Percentiles rank a stretch among this genome's conserved stretches.
Evolutionary conservation across 306 rosid genomes (phyloP).

Genomic region (Nissolia schottii): DNA sequence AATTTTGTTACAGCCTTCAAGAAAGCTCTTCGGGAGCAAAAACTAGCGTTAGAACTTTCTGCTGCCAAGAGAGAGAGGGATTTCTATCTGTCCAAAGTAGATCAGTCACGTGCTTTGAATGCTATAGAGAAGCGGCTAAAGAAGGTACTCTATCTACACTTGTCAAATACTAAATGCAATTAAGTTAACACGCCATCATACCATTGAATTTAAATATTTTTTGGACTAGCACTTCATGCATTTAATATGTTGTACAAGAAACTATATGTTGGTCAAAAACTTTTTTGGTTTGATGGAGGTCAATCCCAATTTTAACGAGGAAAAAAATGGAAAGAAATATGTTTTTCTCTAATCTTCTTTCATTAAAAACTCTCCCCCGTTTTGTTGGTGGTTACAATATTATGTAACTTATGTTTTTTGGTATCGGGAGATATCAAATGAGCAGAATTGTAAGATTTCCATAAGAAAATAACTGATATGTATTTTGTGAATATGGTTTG

Average conservation of each 20-base stretch:
- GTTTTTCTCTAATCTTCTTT: not conserved
- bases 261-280: not conserved
- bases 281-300: not conserved
- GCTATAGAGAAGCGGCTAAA: slow-evolving; percentile 70
- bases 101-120: slow-evolving; percentile 61
- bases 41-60: slow-evolving; percentile 72
- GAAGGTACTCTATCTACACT: slow-evolving; percentile 50
- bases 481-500: too few relatives aligned
- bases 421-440: not conserved
- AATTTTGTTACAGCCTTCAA: slow-evolving; percentile 54
- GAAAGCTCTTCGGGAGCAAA: slow-evolving; percentile 73
- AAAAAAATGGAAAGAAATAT: not conserved
- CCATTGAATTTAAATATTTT: not conserved
- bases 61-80: slow-evolving; percentile 85
- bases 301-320: not conserved
- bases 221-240: not conserved
- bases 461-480: not conserved
- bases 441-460: not conserved
- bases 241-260: not conserved
- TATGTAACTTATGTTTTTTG: not conserved
- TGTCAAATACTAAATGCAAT: not conserved
- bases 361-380: not conserved
- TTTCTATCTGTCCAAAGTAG: slow-evolving; percentile 68
- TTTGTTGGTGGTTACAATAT: not conserved
- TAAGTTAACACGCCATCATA: not conserved